A percentile compares a stretch with the other conserved stretches of the same genome.
phyloP scores from a whole-genome alignment of 352 stramenopile species.

The Globisporangium nagaii region DNA sequence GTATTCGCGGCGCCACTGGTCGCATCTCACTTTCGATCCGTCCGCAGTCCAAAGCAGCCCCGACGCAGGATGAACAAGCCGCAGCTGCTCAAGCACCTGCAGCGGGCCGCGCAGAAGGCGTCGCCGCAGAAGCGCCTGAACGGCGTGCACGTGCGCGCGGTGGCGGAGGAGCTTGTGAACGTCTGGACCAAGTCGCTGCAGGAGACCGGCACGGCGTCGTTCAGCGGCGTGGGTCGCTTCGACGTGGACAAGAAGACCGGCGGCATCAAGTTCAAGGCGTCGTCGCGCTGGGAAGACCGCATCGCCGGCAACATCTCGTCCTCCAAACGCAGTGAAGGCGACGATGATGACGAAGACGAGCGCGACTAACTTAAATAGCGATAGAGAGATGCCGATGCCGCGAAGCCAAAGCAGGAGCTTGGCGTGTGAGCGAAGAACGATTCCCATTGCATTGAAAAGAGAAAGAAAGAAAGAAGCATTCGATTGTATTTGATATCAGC shows the following conservation, averaged over 20 bases:
- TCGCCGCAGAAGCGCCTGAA: slow-evolving; percentile 37
- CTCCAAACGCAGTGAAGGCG: not conserved
- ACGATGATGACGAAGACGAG: slow-evolving; percentile 10
- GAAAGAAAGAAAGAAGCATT: not conserved
- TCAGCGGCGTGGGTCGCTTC: slow-evolving; percentile 37
- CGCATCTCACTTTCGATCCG: too few relatives aligned
- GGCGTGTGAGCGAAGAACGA: too few relatives aligned
- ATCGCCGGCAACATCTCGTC: slow-evolving; percentile 39
- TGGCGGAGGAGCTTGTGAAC: slow-evolving; percentile 34
- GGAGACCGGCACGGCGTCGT: slow-evolving; percentile 33
- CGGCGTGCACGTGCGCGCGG: slow-evolving; percentile 30
- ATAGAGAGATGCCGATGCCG: too few relatives aligned
- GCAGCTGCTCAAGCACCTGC: slow-evolving; percentile 44
- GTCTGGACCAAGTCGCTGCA: slow-evolving; percentile 37
- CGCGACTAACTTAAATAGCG: not conserved
- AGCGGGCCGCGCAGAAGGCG: slow-evolving; percentile 24
- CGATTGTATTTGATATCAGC: not conserved
- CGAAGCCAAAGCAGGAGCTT: too few relatives aligned
- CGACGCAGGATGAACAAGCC: slow-evolving; percentile 29
- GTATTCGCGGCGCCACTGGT: too few relatives aligned
- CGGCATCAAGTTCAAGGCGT: slow-evolving; percentile 44
- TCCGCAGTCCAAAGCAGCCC: not conserved
- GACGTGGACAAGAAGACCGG: slow-evolving; percentile 36
- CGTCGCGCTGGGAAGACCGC: slow-evolving; percentile 26
- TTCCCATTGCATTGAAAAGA: too few relatives aligned